These are phyloP conservation scores for Pholiota conissans DNA, from an alignment of 768 basidiomycete species.

Conservation along the genomic window DNA sequence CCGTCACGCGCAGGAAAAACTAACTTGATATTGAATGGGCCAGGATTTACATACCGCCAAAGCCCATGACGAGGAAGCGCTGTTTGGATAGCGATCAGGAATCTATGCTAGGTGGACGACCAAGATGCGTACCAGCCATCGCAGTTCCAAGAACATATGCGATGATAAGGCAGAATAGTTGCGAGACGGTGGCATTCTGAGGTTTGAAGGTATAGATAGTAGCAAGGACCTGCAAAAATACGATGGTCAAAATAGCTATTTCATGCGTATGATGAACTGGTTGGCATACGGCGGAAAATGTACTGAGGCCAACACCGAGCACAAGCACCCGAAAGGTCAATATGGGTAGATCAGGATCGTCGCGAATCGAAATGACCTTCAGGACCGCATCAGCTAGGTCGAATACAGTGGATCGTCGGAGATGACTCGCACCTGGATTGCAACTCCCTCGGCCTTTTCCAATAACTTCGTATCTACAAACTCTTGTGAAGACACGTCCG, in stretches of 20 bases:
- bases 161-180: conserved; percentile 56
- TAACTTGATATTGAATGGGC: conserved; percentile 59
- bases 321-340: conserved; percentile 50
- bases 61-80: conserved; percentile 41
- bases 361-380: conserved; percentile 47
- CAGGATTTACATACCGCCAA: conserved; percentile 53
- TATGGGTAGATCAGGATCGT: conserved; percentile 46
- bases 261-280: neutral
- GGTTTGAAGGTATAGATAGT: conserved; percentile 40
- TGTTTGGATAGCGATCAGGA: conserved; percentile 7
- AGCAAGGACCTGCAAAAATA: conserved; percentile 26
- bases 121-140: conserved; percentile 40
- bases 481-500: conserved; percentile 7
- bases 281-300: conserved; percentile 39
- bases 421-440: conserved; percentile 31
- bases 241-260: neutral
- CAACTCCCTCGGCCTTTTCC: conserved; percentile 44
- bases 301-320: conserved; percentile 48
- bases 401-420: neutral
- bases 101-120: neutral
- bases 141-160: conserved; percentile 53
- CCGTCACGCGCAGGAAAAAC: too few relatives aligned
- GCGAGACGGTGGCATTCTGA: conserved; percentile 52
- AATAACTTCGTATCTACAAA: conserved; percentile 28
- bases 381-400: neutral